Evolutionary conservation across 331 rosid genomes (phyloP), one percentile per base, ranked within the genome.

Genomic region (Malus hybrid): DNA sequence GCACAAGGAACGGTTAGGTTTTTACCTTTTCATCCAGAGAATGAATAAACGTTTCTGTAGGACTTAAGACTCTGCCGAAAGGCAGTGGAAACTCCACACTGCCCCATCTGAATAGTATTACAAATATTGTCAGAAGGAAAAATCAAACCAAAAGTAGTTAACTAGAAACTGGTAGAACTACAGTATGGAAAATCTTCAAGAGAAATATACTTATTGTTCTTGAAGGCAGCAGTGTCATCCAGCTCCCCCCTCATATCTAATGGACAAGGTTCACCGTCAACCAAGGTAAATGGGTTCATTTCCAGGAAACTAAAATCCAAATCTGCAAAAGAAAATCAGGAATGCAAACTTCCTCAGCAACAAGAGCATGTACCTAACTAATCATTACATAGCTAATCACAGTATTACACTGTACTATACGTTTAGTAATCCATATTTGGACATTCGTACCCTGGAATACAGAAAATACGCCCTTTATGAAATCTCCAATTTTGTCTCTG

Each of bases 191-290:
- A 59, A 36, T 27, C 28, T 16, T 27, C 36, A 5, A 73, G 7
- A 60, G 59, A 24, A 59, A 56, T 19, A 39, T 90, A 92, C 97
- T 83, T 92, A 65, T 84, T 84, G 86, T 90, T 92, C 86, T 92
- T 90, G 81, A 92, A 92, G 12, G 90, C 93, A 44, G 96, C 96
- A 75, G 93, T 92, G 82, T 92, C 97, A 80, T 92, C 97, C 83
- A 92, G 70, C 76, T 92, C 97, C 63, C 97, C 97, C 80, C 97
- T 84, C 93, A 90, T 92, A 81, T 92, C 96, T 82, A 92, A 79
- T 42, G 97, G 97, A 78, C 76, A 92, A 42, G 97, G 93, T 82
- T 83, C 90, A 72, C 90, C 92, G 28, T 92, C 75, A 72, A 92
- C 92, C 80, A 90, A 77, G 16, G 96, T 83, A 80, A 92, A 92